These are phyloP conservation scores for Ochromonadaceae sp. DNA, from an alignment of 352 stramenopile species.

Conservation along the genomic window DNA sequence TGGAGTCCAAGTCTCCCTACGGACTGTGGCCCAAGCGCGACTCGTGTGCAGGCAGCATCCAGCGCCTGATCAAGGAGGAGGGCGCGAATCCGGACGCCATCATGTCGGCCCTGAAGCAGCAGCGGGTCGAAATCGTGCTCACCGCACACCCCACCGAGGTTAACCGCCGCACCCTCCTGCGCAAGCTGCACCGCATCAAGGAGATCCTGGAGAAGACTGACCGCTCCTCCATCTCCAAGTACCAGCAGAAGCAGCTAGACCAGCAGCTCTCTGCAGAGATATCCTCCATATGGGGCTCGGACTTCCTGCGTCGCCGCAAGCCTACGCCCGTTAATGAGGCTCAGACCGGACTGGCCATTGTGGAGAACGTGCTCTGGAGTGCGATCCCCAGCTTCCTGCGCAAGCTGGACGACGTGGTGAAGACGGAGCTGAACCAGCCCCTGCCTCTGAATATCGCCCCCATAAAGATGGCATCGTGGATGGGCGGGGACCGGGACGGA, in stretches of 20 bases:
- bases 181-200: slow-evolving; percentile 41
- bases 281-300: slow-evolving; percentile 36
- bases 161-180: slow-evolving; percentile 55
- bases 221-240: slow-evolving; percentile 22
- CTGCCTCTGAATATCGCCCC: slow-evolving; percentile 46
- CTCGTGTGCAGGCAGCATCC: slow-evolving; percentile 33
- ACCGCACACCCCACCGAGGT: slow-evolving; percentile 69
- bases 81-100: slow-evolving; percentile 35
- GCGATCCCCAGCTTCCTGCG: slow-evolving; percentile 55
- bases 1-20: slow-evolving; percentile 3
- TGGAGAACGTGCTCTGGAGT: slow-evolving; percentile 58
- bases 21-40: slow-evolving; percentile 26
- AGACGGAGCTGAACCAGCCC: slow-evolving; percentile 32
- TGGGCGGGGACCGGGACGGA: slow-evolving; percentile 57
- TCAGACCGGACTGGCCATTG: slow-evolving; percentile 44
- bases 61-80: slow-evolving; percentile 27
- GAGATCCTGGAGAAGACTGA: slow-evolving; percentile 29
- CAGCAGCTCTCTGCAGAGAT: slow-evolving; percentile 28
- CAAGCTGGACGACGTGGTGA: slow-evolving; percentile 44
- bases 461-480: slow-evolving; percentile 61
- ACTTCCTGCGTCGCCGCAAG: slow-evolving; percentile 51
- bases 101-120: slow-evolving; percentile 40
- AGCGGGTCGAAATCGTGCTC: slow-evolving; percentile 62
- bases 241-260: slow-evolving; percentile 20
- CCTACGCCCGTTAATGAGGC: slow-evolving; percentile 59